These are phyloP conservation scores for Trichoderma sp. DNA, from an alignment of 2,329 filamentous ascomycete species.

Conservation along the genomic window DNA sequence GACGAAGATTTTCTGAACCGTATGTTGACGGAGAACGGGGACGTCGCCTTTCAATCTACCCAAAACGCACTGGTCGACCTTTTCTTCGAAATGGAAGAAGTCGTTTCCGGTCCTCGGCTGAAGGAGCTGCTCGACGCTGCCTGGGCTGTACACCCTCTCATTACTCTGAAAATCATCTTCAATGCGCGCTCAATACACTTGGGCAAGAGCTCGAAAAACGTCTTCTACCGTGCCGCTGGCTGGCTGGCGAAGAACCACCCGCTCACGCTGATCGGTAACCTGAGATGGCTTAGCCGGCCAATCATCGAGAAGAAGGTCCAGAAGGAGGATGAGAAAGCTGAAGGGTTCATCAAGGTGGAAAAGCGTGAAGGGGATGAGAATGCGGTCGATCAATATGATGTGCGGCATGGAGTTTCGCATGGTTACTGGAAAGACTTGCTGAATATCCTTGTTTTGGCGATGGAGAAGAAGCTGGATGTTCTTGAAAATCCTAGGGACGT, in stretches of 20 bases:
- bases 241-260: slow-evolving; percentile 60
- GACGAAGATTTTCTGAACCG: neutral
- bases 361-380: slow-evolving; percentile 37
- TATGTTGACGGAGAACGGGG: slow-evolving; percentile 55
- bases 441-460: slow-evolving; percentile 56
- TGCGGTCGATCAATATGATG: slow-evolving; percentile 41
- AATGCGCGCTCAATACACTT: slow-evolving; percentile 62
- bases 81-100: slow-evolving; percentile 53
- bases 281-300: slow-evolving; percentile 57
- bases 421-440: slow-evolving; percentile 65
- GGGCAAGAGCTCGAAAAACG: slow-evolving; percentile 51
- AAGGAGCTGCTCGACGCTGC: slow-evolving; percentile 46
- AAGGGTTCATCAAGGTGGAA: slow-evolving; percentile 35
- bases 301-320: slow-evolving; percentile 56
- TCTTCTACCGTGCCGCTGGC: slow-evolving; percentile 55
- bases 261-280: slow-evolving; percentile 52
- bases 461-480: slow-evolving; percentile 48
- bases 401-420: slow-evolving; percentile 53
- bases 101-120: slow-evolving; percentile 40
- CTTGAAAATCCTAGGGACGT: slow-evolving; percentile 42
- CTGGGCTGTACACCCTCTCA: slow-evolving; percentile 50
- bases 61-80: slow-evolving; percentile 52
- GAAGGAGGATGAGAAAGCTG: slow-evolving; percentile 38
- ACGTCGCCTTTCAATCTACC: slow-evolving; percentile 51
- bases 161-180: slow-evolving; percentile 61